Percentiles rank a stretch among this genome's conserved stretches.
phyloP scores from a whole-genome alignment of 2,329 filamentous ascomycete species.

The Phaeosphaeria sp. region DNA sequence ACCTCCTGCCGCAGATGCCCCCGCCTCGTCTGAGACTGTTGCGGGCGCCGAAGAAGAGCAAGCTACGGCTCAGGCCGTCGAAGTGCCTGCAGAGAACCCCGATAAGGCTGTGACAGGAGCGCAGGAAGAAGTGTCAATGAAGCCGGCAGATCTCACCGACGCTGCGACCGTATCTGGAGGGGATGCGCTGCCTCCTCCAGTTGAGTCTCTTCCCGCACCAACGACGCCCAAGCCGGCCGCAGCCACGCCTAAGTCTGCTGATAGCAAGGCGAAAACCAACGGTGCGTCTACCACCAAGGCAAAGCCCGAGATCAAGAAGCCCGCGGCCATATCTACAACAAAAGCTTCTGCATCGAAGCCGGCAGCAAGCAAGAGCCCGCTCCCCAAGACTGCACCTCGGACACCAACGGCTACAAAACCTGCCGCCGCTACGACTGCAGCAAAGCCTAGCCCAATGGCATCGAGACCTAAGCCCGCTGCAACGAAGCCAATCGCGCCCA shows the following conservation, averaged over 20 bases:
- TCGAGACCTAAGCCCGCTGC: conserved; percentile 29
- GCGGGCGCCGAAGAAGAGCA: conserved; percentile 2
- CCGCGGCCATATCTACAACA: conserved; percentile 40
- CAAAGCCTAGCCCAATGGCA: conserved; percentile 31
- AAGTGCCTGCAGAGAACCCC: conserved; percentile 41
- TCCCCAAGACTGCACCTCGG: conserved; percentile 37
- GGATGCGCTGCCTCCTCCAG: conserved; percentile 43
- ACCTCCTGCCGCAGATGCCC: neutral
- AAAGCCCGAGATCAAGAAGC: conserved; percentile 39
- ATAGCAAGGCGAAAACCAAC: conserved; percentile 23
- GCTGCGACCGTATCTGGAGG: conserved; percentile 47
- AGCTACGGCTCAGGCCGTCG: neutral
- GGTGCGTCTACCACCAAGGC: conserved; percentile 28
- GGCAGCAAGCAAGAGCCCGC: conserved; percentile 38
- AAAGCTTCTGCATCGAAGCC: conserved; percentile 34
- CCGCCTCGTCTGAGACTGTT: neutral
- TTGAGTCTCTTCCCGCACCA: conserved; percentile 27
- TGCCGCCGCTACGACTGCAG: conserved; percentile 19
- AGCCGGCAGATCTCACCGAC: conserved; percentile 49
- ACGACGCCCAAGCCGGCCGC: conserved; percentile 13
- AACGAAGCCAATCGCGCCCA: conserved; percentile 27
- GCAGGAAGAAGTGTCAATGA: conserved; percentile 51
- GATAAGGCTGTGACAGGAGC: conserved; percentile 54
- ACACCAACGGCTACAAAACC: conserved; percentile 39
- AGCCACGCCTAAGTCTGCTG: conserved; percentile 17